These are phyloP conservation scores for Talaromyces stipitatus DNA, from an alignment of 495 filamentous ascomycete species.

Conservation along the genomic window DNA sequence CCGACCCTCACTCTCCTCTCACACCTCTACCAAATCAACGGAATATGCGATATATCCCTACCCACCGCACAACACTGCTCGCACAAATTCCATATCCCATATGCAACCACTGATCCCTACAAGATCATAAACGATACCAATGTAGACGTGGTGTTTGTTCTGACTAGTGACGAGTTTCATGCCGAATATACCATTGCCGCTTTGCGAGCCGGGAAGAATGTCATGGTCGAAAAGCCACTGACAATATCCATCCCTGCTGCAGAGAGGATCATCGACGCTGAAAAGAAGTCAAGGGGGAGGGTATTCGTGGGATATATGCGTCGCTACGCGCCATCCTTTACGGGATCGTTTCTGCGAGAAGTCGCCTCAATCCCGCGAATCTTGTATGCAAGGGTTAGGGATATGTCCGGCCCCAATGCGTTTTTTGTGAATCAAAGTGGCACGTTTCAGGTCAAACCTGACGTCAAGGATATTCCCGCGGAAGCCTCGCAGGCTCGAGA, in stretches of 20 bases:
- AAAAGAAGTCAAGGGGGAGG: slow-evolving; percentile 21
- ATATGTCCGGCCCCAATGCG: slow-evolving; percentile 44
- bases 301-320: slow-evolving; percentile 51
- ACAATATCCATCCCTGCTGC: slow-evolving; percentile 33
- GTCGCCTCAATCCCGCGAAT: slow-evolving; percentile 37
- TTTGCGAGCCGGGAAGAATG: slow-evolving; percentile 42
- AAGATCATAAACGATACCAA: slow-evolving; percentile 18
- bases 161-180: slow-evolving; percentile 45
- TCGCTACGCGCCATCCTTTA: slow-evolving; percentile 45
- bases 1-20: slow-evolving; percentile 35
- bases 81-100: slow-evolving; percentile 15
- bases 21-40: slow-evolving; percentile 27
- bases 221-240: slow-evolving; percentile 49
- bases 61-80: slow-evolving; percentile 22
- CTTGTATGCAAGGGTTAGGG: slow-evolving; percentile 44
- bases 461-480: slow-evolving; percentile 19
- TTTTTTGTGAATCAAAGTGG: slow-evolving; percentile 41
- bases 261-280: slow-evolving; percentile 34
- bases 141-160: slow-evolving; percentile 45
- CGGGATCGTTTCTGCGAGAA: slow-evolving; percentile 38
- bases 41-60: slow-evolving; percentile 35
- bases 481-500: slow-evolving; percentile 15
- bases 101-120: slow-evolving; percentile 15
- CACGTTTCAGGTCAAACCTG: slow-evolving; percentile 31
- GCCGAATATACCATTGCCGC: slow-evolving; percentile 39